Evolutionary conservation across 805 yeast genomes (phyloP), one percentile per base, ranked within the genome.

Genomic region (Ogataea zsoltii): DNA sequence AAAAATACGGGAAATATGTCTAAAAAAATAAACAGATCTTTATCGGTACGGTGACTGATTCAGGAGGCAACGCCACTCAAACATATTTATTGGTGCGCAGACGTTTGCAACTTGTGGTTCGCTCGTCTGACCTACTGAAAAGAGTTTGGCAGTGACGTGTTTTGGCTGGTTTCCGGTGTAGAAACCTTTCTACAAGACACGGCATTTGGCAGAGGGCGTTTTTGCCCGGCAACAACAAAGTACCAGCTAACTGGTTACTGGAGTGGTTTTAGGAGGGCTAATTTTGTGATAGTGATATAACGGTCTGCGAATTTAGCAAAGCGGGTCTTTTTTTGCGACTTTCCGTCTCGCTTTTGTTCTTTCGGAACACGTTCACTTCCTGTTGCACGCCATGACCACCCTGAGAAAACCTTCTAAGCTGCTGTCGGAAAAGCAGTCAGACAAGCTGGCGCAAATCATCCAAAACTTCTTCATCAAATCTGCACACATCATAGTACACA

Each of bases 381-480:
- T 4, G 14, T 13, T 28, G 31, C 31, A 28, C 31, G 11, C 6
- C 25, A 50, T 50, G 54, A 38, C 47, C 12, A 23, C 51, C 1
- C 18, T 19, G 12, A 39, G 48, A 39, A 48, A 56, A 33, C 55
- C 50, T 15, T 54, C 61, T 7, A 51, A 48, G 36, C 48, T 58
- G 30, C 58, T 64, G 19, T 53, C 66, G 2, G 63, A 59, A 31
- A 54, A 57, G 40, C 64, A 66, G 45, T 59, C 67, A n/a, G 65
- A 61, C 19, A 59, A 60, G 30, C 50, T 66, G 47, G 51, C 65
- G 2, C 63, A 64, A 46, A 58, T 67, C 33, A 56, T 66, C 12
- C 67, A 80, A 60, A 82, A 80, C 66, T 85, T 83, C 73, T 85
- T 83, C 55, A 61, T 77, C 36, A 83, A 83, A 57, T 70, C 86